Evolutionary conservation across 352 stramenopile species (phyloP).

Genomic region (Albugo candida): DNA sequence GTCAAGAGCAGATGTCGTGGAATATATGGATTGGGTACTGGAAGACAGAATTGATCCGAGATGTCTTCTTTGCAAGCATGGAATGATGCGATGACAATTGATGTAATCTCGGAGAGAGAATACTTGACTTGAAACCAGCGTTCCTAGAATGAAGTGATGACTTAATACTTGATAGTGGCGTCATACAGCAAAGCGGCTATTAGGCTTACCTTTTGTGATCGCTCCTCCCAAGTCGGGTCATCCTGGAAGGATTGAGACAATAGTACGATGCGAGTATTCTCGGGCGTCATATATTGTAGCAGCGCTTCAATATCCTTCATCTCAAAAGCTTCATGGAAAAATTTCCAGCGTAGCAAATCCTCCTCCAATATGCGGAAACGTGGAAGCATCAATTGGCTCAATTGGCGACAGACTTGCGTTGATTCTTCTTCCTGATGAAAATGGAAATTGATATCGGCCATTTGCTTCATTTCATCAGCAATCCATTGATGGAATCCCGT

Average conservation of each 20-base stretch:
- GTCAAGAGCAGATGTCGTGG: constrained; percentile 23
- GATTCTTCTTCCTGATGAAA: constrained; percentile 15
- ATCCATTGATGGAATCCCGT: constrained; percentile 10
- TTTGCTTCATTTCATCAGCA: constrained; percentile 16
- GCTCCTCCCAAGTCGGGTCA: background rate
- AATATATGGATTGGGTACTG: constrained; percentile 46
- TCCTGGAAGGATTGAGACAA: constrained; percentile 26
- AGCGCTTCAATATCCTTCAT: constrained; percentile 9
- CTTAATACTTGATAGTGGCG: background rate
- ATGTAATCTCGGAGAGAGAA: background rate
- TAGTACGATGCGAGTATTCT: constrained; percentile 38
- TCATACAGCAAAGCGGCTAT: background rate
- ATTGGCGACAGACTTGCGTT: constrained; percentile 16
- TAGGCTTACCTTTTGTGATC: background rate
- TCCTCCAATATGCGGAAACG: constrained; percentile 16
- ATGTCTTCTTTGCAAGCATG: too few species aligned
- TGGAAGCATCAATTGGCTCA: constrained; percentile 39
- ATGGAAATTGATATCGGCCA: constrained; percentile 14
- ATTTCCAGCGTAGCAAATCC: constrained; percentile 37
- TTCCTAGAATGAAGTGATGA: background rate
- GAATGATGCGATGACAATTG: too few species aligned
- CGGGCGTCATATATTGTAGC: constrained; percentile 19
- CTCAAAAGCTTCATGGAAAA: constrained; percentile 30
- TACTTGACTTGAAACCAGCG: constrained; percentile 1
- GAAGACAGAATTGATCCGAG: constrained; percentile 7